Percentiles rank a stretch among this genome's conserved stretches.
Evolutionary conservation across 805 yeast species (phyloP).

Genomic region (Suhomyces kilbournensis): DNA sequence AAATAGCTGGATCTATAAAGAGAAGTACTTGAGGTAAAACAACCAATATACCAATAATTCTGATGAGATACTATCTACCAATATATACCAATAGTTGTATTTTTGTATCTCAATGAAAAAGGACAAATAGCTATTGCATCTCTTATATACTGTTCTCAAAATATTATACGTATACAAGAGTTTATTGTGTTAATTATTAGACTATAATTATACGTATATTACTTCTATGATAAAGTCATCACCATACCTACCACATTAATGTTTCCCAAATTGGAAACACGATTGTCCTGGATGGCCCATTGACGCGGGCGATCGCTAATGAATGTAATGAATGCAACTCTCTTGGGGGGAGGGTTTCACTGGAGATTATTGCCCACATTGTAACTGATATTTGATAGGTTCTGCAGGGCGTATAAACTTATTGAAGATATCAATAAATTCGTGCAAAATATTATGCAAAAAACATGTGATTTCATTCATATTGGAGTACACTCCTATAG

Average conservation of each 20-base stretch:
- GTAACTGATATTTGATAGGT: constrained; percentile 10
- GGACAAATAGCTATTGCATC: no score
- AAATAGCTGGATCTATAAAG: constrained; percentile 72
- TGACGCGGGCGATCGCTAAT: neutral
- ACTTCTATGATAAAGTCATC: neutral
- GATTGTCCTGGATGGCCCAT: no score
- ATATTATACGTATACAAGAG: neutral
- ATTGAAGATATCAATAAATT: constrained; percentile 26
- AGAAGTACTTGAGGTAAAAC: constrained; percentile 47
- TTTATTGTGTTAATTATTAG: neutral
- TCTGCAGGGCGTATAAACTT: constrained; percentile 11
- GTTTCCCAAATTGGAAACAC: neutral
- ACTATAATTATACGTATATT: neutral
- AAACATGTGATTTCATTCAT: constrained; percentile 32
- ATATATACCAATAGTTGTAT: no score
- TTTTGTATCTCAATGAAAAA: no score
- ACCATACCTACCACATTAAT: no score
- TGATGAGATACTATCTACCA: neutral
- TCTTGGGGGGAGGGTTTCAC: neutral
- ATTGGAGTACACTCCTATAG: constrained; percentile 36
- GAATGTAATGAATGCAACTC: neutral
- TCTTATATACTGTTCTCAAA: no score
- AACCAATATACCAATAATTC: no score
- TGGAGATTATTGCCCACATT: constrained; percentile 2
- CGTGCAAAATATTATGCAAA: constrained; percentile 28